These are phyloP conservation scores for Pyracantha coccinea DNA, from an alignment of 331 rosid genomes.

Conservation along the genomic window DNA sequence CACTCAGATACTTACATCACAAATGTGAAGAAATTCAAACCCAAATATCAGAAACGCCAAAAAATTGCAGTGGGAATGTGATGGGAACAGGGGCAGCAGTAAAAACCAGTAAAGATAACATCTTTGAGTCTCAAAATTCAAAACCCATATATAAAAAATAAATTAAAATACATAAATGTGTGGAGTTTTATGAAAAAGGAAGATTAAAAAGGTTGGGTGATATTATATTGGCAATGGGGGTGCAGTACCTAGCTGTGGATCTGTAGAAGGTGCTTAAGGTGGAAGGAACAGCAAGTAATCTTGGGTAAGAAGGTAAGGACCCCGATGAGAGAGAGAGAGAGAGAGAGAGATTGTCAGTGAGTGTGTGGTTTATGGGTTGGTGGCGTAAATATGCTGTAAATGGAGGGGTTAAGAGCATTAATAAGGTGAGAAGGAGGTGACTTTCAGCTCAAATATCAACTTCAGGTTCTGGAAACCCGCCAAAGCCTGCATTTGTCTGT, in stretches of 20 bases:
- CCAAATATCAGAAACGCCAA: conserved; percentile 35
- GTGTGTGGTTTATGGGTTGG: neutral
- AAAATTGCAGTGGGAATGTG: conserved; percentile 6
- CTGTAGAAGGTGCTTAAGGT: conserved; percentile 50
- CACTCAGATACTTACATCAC: neutral
- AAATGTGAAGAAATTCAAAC: conserved; percentile 19
- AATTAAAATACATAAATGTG: neutral
- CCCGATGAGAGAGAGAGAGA: neutral
- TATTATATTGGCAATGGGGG: conserved; percentile 5
- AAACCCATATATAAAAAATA: neutral
- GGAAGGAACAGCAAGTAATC: conserved; percentile 58
- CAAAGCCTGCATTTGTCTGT: conserved; percentile 30
- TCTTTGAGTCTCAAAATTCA: neutral
- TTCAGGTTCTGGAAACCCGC: conserved; percentile 40
- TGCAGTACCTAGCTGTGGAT: conserved; percentile 37
- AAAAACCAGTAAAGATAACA: conserved; percentile 14
- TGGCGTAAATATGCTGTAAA: conserved; percentile 54
- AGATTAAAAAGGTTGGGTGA: neutral
- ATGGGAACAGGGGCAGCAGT: conserved; percentile 17
- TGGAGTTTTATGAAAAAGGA: neutral
- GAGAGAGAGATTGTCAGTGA: neutral
- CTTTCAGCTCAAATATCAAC: conserved; percentile 59
- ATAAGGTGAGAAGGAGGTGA: conserved; percentile 58
- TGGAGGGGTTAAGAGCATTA: conserved; percentile 18
- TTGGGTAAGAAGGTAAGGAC: conserved; percentile 36